Conservation (phyloP, 2,329 filamentous ascomycete species). For the Tothia fuscella region DNA sequence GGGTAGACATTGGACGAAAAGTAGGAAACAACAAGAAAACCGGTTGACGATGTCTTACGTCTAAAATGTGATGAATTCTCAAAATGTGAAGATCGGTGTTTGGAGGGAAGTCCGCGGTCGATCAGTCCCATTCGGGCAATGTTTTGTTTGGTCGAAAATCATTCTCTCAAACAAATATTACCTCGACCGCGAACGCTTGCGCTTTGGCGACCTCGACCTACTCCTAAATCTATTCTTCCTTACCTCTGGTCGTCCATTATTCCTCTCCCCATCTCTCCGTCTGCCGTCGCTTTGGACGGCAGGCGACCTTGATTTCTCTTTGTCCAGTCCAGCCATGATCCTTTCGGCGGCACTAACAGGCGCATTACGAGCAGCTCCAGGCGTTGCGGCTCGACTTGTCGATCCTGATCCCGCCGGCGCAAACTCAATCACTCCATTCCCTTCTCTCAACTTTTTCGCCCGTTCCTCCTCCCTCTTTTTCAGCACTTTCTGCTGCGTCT, state of each 20-base stretch:
- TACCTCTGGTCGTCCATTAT: background rate
- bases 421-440: conserved; percentile 22
- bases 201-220: conserved; percentile 5
- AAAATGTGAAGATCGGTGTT: no score
- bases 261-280: conserved; percentile 4
- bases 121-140: no score
- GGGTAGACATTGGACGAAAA: no score
- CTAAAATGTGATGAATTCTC: no score
- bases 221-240: background rate
- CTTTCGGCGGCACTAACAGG: conserved; percentile 15
- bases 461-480: conserved; percentile 18
- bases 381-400: conserved; percentile 18
- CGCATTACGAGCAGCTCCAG: conserved; percentile 4
- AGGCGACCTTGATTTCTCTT: conserved; percentile 6
- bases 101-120: no score
- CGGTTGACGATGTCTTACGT: no score
- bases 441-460: conserved; percentile 15
- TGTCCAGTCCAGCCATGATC: conserved; percentile 15
- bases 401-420: conserved; percentile 18
- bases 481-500: conserved; percentile 26
- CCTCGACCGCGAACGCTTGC: background rate
- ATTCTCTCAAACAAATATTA: no score
- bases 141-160: no score
- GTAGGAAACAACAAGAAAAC: no score
- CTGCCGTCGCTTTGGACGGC: background rate